These are phyloP conservation scores for Olyra latifolia DNA, from an alignment of 176 grass and related monocot genomes.

Conservation along the genomic window DNA sequence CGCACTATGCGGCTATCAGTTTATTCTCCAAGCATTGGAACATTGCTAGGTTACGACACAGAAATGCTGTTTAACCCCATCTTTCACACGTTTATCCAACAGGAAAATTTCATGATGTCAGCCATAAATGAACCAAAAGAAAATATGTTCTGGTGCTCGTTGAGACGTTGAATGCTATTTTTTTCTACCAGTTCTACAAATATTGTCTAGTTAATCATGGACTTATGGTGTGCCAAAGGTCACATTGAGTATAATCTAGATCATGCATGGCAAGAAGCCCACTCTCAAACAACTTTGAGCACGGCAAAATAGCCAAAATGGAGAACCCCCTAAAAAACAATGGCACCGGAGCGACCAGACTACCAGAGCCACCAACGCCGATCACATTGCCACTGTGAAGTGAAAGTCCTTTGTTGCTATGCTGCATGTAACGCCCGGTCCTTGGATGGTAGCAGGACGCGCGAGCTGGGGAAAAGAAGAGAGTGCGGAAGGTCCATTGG, in stretches of 20 bases:
- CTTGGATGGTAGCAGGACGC: not conserved
- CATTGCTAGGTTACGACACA: not conserved
- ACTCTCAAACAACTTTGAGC: slow-evolving; percentile 39
- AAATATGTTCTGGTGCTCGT: not conserved
- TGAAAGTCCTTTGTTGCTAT: slow-evolving; percentile 49
- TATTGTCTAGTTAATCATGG: not conserved
- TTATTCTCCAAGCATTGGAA: not conserved
- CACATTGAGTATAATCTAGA: not conserved
- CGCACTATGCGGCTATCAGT: not conserved
- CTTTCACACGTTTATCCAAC: not conserved
- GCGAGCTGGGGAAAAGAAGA: slow-evolving; percentile 45
- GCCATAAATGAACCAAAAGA: not conserved
- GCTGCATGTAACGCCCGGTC: slow-evolving; percentile 33
- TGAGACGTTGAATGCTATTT: not conserved
- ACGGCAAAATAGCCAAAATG: slow-evolving; percentile 43
- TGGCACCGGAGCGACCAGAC: no score
- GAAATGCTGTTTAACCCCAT: not conserved
- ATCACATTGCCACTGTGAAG: slow-evolving; percentile 59
- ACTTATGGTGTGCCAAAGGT: not conserved
- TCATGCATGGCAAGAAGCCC: slow-evolving; percentile 52
- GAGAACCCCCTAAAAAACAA: slow-evolving; percentile 61
- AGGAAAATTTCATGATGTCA: not conserved
- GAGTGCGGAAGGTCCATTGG: slow-evolving; percentile 63
- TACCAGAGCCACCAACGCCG: slow-evolving; percentile 47
- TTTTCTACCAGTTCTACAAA: not conserved